Evolutionary conservation across 257 asterid species (phyloP), one percentile per base, ranked within the genome.

Genomic region (Leptodermis oblonga): DNA sequence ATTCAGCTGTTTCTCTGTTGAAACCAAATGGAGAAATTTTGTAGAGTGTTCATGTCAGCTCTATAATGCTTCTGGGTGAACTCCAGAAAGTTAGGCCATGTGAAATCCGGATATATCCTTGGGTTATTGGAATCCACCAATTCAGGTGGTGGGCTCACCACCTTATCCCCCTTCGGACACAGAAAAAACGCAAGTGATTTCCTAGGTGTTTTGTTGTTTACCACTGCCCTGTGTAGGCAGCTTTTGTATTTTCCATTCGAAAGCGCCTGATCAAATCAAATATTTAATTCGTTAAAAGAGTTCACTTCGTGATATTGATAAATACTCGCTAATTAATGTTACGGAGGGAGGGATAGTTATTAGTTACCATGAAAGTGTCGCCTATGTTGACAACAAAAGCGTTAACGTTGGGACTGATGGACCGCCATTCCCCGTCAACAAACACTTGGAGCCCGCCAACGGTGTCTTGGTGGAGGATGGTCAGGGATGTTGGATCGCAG

Each of bases 311-410:
- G n/a, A n/a, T n/a, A n/a, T n/a, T n/a, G n/a, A n/a, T n/a, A n/a
- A n/a, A n/a, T n/a, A n/a, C n/a, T n/a, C n/a, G n/a, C n/a, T n/a
- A n/a, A n/a, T n/a, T n/a, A n/a, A n/a, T n/a, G n/a, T n/a, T n/a
- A n/a, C n/a, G n/a, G 3, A 20, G 26, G 7, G 1, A 18, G 3
- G 2, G 1, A 4, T 12, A 52, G 8, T 52, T 52, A 4, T 55
- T 43, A 49, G 60, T 56, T 85, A 92, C 98, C 97, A 87, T 88
- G 90, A 92, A 90, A 2, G 98, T 92, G 82, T 92, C 98, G 12
- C 98, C 98, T 22, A 92, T 90, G 89, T 92, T 92, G 72, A 92
- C 94, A 4, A 92, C 97, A 54, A 92, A 90, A 26, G 96, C 89
- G 30, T 80, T 68, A 52, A 65, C 51, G 65, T 82, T 80, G 1